These are phyloP conservation scores for Wallacemonas sp. DNA, from an alignment of 208 protist species.

Conservation along the genomic window DNA sequence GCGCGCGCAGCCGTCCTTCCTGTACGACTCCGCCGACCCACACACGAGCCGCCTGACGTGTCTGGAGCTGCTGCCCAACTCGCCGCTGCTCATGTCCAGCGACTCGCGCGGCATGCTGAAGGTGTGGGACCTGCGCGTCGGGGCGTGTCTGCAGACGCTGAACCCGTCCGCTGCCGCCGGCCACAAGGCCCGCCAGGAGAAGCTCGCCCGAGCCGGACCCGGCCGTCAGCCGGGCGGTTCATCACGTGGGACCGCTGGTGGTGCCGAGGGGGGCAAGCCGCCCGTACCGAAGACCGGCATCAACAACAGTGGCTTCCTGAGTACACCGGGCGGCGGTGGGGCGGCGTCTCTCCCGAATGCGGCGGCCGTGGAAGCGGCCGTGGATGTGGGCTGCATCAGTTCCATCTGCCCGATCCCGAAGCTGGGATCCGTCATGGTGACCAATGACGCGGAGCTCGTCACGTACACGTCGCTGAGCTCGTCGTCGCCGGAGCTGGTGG, in stretches of 20 bases:
- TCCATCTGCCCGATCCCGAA: slow-evolving; percentile 35
- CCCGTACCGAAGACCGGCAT: no score
- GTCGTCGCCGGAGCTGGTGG: slow-evolving; percentile 36
- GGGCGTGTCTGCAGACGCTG: slow-evolving; percentile 45
- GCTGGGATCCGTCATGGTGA: slow-evolving; percentile 29
- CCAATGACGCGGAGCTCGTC: slow-evolving; percentile 29
- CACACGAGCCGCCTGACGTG: slow-evolving; percentile 42
- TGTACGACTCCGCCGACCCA: slow-evolving; percentile 41
- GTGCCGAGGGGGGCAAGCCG: no score
- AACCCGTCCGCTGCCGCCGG: not conserved
- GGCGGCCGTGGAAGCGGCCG: slow-evolving; percentile 15
- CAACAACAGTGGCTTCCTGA: no score
- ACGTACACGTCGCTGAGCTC: slow-evolving; percentile 28
- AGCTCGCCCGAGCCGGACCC: not conserved
- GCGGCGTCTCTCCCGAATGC: not conserved
- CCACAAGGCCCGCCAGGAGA: slow-evolving; percentile 5
- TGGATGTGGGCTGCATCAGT: slow-evolving; percentile 16
- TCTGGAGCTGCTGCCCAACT: slow-evolving; percentile 28
- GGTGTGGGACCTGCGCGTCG: slow-evolving; percentile 65
- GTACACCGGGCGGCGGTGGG: not conserved
- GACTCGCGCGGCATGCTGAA: slow-evolving; percentile 51
- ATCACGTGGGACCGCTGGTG: not conserved
- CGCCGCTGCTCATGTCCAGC: slow-evolving; percentile 44
- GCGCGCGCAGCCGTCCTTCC: slow-evolving; percentile 24
- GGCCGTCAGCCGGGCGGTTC: not conserved